A percentile compares a stretch with the other conserved stretches of the same genome.
Evolutionary conservation across 768 basidiomycete species (phyloP).

Genomic region (Mycena filopes): DNA sequence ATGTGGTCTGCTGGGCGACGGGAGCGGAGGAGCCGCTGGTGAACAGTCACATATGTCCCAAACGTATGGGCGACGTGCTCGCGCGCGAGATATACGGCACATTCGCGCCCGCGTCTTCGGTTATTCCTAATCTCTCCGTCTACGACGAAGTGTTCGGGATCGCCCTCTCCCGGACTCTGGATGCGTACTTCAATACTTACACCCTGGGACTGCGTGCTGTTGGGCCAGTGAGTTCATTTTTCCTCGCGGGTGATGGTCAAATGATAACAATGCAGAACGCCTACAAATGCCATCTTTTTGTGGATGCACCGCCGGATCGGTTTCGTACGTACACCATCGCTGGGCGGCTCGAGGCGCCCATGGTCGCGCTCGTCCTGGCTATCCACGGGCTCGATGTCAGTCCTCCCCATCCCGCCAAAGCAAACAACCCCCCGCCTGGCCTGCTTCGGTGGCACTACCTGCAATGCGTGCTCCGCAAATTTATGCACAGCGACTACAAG

Average conservation of each 20-base stretch:
- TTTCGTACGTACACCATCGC: not conserved
- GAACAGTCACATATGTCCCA: slow-evolving; percentile 14
- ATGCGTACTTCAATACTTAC: slow-evolving; percentile 5
- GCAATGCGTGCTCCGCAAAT: slow-evolving; percentile 1
- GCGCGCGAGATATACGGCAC: not conserved
- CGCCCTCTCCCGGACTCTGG: not conserved
- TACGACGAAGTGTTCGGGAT: slow-evolving; percentile 13
- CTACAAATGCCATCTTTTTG: slow-evolving; percentile 5
- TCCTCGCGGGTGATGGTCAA: not conserved
- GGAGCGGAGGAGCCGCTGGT: not conserved
- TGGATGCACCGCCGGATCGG: not conserved
- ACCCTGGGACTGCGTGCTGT: slow-evolving; percentile 1
- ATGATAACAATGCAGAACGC: slow-evolving; percentile 2
- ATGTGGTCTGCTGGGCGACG: slow-evolving; percentile 6
- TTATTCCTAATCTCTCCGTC: slow-evolving; percentile 1
- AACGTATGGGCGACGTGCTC: slow-evolving; percentile 8
- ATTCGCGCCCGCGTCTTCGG: slow-evolving; percentile 1
- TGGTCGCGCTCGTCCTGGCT: not conserved
- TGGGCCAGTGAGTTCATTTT: not conserved
- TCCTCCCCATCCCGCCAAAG: not conserved
- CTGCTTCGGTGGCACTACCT: slow-evolving; percentile 18
- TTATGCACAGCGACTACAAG: slow-evolving; percentile 5
- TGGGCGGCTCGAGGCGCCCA: not conserved
- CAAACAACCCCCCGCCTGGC: slow-evolving; percentile 3
- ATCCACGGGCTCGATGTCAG: not conserved